Evolutionary conservation across 768 basidiomycete species (phyloP).

Genomic region (Boletus pseudopeckii): DNA sequence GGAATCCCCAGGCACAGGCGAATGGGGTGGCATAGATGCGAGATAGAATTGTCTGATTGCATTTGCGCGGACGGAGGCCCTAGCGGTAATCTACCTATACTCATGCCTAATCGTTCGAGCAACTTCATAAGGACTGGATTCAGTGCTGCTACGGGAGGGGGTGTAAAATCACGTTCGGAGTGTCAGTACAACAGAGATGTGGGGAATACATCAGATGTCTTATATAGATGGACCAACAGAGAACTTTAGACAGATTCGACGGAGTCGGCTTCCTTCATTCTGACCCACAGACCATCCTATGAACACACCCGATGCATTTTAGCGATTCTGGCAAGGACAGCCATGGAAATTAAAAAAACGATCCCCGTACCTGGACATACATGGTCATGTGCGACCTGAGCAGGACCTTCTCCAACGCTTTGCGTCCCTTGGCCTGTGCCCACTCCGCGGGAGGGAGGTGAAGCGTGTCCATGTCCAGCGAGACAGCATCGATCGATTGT

Average conservation of each 20-base stretch:
- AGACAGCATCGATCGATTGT: constrained; percentile 45
- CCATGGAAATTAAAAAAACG: background rate
- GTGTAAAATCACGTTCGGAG: background rate
- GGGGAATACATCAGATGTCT: background rate
- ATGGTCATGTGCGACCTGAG: constrained; percentile 40
- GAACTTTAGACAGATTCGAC: background rate
- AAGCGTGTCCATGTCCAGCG: constrained; percentile 38
- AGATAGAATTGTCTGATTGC: background rate
- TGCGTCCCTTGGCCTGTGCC: constrained; percentile 32
- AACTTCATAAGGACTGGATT: constrained; percentile 10
- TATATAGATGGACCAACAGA: too few species aligned
- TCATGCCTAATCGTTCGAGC: constrained; percentile 30
- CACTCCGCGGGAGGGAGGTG: constrained; percentile 33
- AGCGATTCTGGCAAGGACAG: background rate
- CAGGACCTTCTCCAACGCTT: constrained; percentile 40
- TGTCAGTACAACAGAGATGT: background rate
- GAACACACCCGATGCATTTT: background rate
- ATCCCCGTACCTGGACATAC: constrained; percentile 37
- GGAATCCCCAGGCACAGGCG: constrained; percentile 47
- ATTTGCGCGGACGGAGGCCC: background rate
- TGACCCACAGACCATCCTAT: constrained; percentile 27
- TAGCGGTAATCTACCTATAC: constrained; percentile 29
- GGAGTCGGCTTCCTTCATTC: constrained; percentile 18
- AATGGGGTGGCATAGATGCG: constrained; percentile 25
- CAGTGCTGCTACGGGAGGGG: background rate